These are phyloP conservation scores for Chalciporus sphaerocephalus DNA, from an alignment of 768 basidiomycete species.

Conservation along the genomic window DNA sequence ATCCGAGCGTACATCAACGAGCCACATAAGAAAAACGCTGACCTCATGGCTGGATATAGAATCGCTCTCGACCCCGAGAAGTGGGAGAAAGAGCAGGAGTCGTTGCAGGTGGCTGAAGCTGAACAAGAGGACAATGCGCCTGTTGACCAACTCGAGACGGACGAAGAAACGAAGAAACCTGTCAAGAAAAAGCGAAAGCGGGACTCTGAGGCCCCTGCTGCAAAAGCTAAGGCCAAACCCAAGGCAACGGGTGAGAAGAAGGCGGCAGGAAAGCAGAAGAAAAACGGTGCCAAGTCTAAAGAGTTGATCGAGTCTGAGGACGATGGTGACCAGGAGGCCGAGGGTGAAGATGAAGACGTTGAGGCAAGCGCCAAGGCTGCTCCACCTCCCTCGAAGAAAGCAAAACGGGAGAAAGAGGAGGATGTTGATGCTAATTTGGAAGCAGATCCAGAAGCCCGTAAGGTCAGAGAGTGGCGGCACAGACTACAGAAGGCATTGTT, in stretches of 20 bases:
- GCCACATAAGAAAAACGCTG: conserved; percentile 70
- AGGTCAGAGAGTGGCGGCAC: conserved; percentile 90
- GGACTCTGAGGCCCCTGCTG: conserved; percentile 45
- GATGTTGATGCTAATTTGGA: conserved; percentile 51
- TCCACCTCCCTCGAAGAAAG: conserved; percentile 63
- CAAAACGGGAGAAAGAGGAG: conserved; percentile 54
- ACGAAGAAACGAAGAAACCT: conserved; percentile 48
- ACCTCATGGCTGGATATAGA: conserved; percentile 72
- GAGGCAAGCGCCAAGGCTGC: conserved; percentile 51
- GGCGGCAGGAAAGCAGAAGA: conserved; percentile 37
- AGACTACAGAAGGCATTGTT: conserved; percentile 86
- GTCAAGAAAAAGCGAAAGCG: conserved; percentile 58
- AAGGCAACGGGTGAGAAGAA: conserved; percentile 46
- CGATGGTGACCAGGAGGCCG: conserved; percentile 44
- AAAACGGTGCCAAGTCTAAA: conserved; percentile 58
- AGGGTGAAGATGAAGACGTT: conserved; percentile 42
- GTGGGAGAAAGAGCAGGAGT: conserved; percentile 52
- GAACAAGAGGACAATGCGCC: conserved; percentile 54
- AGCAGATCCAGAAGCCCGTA: conserved; percentile 58
- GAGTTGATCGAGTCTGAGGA: conserved; percentile 67
- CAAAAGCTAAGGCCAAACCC: conserved; percentile 39
- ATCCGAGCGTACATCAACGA: conserved; percentile 81
- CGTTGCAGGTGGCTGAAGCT: conserved; percentile 32
- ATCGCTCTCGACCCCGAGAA: conserved; percentile 70
- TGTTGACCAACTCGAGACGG: conserved; percentile 62